Conservation (phyloP, 2,329 filamentous ascomycete genomes). For the Exophiala lecanii-corni region DNA sequence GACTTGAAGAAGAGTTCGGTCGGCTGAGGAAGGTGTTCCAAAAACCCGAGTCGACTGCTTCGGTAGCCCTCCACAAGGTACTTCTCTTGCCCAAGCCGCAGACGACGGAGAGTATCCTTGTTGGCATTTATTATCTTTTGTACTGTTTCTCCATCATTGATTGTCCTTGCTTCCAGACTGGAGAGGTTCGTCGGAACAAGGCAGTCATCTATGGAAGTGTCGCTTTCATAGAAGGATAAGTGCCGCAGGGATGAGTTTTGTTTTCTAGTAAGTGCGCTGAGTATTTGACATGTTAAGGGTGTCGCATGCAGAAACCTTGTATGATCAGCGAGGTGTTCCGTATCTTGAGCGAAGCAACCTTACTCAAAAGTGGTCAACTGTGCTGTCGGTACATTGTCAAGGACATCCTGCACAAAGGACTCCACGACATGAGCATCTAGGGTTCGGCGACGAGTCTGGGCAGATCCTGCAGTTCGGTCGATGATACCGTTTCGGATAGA, state of each 20-base stretch:
- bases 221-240: constrained; percentile 20
- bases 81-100: constrained; percentile 27
- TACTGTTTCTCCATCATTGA: constrained; percentile 21
- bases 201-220: constrained; percentile 1
- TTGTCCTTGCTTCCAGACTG: constrained; percentile 21
- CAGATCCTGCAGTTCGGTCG: constrained; percentile 7
- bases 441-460: constrained; percentile 9
- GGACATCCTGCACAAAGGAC: constrained; percentile 12
- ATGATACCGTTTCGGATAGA: constrained; percentile 19
- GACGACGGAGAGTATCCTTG: constrained; percentile 16
- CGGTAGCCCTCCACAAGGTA: constrained; percentile 22
- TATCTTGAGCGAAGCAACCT: too few species aligned
- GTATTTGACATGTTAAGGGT: constrained; percentile 7
- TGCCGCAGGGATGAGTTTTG: constrained; percentile 18
- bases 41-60: constrained; percentile 8
- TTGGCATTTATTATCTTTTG: constrained; percentile 22
- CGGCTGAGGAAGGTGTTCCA: constrained; percentile 18
- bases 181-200: constrained; percentile 18
- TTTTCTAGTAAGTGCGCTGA: constrained; percentile 12
- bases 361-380: constrained; percentile 19
- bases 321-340: too few species aligned
- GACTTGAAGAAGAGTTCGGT: constrained; percentile 15
- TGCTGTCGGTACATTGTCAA: constrained; percentile 16
- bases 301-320: constrained; percentile 18
- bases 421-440: constrained; percentile 11